phyloP scores from a whole-genome alignment of 108 stramenopile genomes.

The Parietichytrium sp. region DNA sequence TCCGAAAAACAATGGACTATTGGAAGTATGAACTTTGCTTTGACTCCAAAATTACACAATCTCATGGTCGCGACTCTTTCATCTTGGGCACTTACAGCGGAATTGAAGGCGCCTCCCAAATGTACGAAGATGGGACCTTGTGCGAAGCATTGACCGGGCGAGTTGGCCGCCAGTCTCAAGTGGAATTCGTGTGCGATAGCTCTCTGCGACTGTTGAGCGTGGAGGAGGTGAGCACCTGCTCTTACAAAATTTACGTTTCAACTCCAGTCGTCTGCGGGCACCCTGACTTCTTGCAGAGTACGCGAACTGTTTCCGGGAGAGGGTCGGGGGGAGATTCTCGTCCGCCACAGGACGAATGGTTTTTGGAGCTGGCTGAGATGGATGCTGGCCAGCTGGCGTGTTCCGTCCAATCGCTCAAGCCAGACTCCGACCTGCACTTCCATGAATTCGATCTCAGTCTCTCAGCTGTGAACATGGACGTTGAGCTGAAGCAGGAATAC shows the following conservation, averaged over 20 bases:
- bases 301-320: neutral
- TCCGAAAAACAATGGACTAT: slow-evolving; percentile 8
- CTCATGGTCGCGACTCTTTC: slow-evolving; percentile 7
- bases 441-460: slow-evolving; percentile 4
- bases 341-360: slow-evolving; percentile 7
- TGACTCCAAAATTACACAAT: neutral
- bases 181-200: neutral
- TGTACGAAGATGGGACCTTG: slow-evolving; percentile 22
- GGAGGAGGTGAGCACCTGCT: neutral
- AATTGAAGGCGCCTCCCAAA: neutral
- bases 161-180: slow-evolving; percentile 6
- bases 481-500: neutral
- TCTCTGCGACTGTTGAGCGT: slow-evolving; percentile 9
- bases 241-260: slow-evolving; percentile 32
- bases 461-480: neutral
- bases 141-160: slow-evolving; percentile 18
- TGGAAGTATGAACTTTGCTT: slow-evolving; percentile 33
- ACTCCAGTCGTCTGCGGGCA: slow-evolving; percentile 25
- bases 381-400: slow-evolving; percentile 2
- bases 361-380: neutral
- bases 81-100: slow-evolving; percentile 8
- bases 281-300: neutral
- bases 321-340: neutral
- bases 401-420: neutral
- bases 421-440: neutral